Evolutionary conservation across 768 basidiomycete genomes (phyloP), one percentile per base, ranked within the genome.

Genomic region (Trametes sanguinea): DNA sequence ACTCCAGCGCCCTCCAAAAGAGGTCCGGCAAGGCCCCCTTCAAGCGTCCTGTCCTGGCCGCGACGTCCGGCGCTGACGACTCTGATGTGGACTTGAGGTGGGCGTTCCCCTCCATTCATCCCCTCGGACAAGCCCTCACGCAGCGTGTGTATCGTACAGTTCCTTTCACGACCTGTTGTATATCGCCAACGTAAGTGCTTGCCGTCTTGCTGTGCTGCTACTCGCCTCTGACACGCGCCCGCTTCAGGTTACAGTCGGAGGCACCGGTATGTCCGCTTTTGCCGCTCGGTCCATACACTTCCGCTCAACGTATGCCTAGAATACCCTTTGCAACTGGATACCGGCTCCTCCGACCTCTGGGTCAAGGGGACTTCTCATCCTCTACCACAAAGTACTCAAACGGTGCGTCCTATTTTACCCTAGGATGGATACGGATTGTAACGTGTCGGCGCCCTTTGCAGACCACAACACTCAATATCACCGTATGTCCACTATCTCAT

Each of bases 281-380:
- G 54, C 51, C 30, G 37, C 54, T 54, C 35, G 35, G 27, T 16
- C 54, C 27, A 33, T 53, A 32, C 45, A 65, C 32, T 45, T 54
- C 64, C 59, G 35, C 57, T 64, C 45, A 45, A 22, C 45, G 11
- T 37, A 45, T 35, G 14, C 39, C 9, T 50, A 93, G 91, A 79
- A 14, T 90, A 88, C 72, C 75, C 81, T 51, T 83, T 92, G 13
- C 92, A 94, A 72, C 76, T 94, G 51, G 92, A 94, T 74, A 92
- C 91, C 1, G 92, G 92, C 63, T 93, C 91, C 9, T 89, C 84
- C 64, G 92, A 94, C 74, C 80, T 94, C 33, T 93, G 91, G 86
- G 80, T 62, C 75, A 35, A 70, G 57, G 68, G 65, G 47, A 42
- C 59, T 5, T 60, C 62, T 11, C 69, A 59, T 37, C 70, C 67